A percentile compares a stretch with the other conserved stretches of the same genome.
These are phyloP conservation scores for Ustilago hordei DNA, from an alignment of 1,284 basidiomycete species.

Conservation along the genomic window DNA sequence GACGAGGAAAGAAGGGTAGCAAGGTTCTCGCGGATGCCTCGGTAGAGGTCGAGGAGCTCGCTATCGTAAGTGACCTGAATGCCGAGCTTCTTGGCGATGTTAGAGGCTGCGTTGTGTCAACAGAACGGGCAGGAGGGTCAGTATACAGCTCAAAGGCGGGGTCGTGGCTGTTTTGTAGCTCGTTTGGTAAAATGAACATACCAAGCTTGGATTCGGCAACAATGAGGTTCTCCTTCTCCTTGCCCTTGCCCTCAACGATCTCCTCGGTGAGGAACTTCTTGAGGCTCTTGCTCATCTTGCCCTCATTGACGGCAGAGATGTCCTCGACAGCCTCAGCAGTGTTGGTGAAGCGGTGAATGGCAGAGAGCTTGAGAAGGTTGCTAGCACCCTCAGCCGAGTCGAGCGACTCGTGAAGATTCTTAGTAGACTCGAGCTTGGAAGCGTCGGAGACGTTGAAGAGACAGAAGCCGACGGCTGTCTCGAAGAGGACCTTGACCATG, in stretches of 20 bases:
- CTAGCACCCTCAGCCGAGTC: constrained; percentile 89
- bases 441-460: constrained; percentile 95
- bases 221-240: constrained; percentile 81
- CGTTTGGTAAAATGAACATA: constrained; percentile 70
- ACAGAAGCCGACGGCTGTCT: constrained; percentile 80
- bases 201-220: constrained; percentile 93
- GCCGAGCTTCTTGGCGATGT: constrained; percentile 92
- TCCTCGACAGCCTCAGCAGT: constrained; percentile 99
- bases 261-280: constrained; percentile 93
- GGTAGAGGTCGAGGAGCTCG: constrained; percentile 85
- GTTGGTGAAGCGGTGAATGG: constrained; percentile 94
- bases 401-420: constrained; percentile 91
- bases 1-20: constrained; percentile 77
- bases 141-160: background rate
- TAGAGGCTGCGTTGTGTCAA: constrained; percentile 63
- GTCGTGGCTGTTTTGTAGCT: background rate
- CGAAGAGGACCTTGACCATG: constrained; percentile 69
- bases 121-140: background rate
- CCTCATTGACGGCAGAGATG: constrained; percentile 89
- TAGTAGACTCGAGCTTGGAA: constrained; percentile 82
- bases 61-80: constrained; percentile 84
- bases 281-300: constrained; percentile 90
- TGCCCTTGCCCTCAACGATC: constrained; percentile 88
- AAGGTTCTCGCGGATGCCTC: constrained; percentile 92
- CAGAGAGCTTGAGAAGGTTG: constrained; percentile 85